Evolutionary conservation across 2,329 filamentous ascomycete genomes (phyloP), one percentile per base, ranked within the genome.

Genomic region (Hymenoscyphus repandus): DNA sequence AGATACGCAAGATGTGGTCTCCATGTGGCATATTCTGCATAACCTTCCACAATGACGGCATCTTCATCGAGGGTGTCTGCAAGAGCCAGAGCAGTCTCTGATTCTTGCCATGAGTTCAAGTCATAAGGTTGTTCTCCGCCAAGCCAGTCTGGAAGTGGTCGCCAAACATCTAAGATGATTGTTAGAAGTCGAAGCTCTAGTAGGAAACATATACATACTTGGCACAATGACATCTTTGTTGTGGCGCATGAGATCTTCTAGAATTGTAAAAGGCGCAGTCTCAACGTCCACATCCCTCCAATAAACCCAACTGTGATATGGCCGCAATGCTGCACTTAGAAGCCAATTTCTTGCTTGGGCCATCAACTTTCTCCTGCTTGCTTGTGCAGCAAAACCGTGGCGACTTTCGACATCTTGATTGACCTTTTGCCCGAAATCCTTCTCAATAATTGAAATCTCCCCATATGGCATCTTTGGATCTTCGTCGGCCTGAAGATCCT

Each of bases 241-340:
- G 66, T 99, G 93, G 57, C 92, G 84, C 93, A 99, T 99, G 49
- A 99, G 73, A 72, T 99, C 93, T 67, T 99, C 93, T 56, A 99
- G 73, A 61, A 99, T 97, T 0, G 93, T 97, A 65, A 92, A 93
- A 0, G 93, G 93, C 2, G 93, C 93, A 1, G 93, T 99, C 71
- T 97, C 90, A 7, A 99, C 93, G 71, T 99, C 93, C 20, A 96
- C 93, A 72, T 99, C 93, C 70, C 93, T 84, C 93, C 93, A 99
- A 68, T 99, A 99, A 9, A 99, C 93, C 93, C 93, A 99, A 58
- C 91, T 96, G 68, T 99, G 93, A 47, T 93, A 95, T 1, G 93
- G 93, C 39, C 93, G 83, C 48, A 99, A 74, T 18, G 93, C 92
- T 37, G 93, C 92, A 64, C 90, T 96, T 50, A 99, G 73, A 47